Conservation (phyloP, 2,329 filamentous ascomycete species). For the Blastomyces gilchristii region DNA sequence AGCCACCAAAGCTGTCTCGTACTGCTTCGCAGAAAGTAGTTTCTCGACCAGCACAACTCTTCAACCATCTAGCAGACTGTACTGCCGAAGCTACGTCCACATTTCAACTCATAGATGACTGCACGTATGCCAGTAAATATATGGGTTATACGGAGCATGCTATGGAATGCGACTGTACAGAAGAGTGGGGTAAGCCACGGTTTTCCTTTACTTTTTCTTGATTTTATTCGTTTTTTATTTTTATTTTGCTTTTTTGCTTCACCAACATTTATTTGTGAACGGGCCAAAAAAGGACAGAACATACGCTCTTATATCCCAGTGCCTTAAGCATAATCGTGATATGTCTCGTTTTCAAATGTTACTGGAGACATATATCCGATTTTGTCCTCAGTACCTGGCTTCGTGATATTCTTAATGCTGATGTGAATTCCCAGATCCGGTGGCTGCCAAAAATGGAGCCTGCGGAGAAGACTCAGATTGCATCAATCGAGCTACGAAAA, state of each 20-base stretch:
- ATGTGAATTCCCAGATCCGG: conserved; percentile 35
- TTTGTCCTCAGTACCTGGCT: not conserved
- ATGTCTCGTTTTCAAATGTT: not conserved
- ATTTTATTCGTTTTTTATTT: conserved; percentile 7
- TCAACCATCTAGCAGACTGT: conserved; percentile 63
- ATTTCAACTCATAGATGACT: conserved; percentile 74
- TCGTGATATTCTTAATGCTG: not conserved
- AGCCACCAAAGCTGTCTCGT: conserved; percentile 61
- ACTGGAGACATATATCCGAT: not conserved
- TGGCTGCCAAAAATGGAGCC: conserved; percentile 57
- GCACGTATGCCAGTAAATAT: conserved; percentile 82
- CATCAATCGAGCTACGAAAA: conserved; percentile 96
- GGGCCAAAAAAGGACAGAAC: not conserved
- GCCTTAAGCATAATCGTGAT: not conserved
- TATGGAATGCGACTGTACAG: conserved; percentile 87
- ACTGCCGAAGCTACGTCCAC: conserved; percentile 63
- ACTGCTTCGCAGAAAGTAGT: conserved; percentile 62
- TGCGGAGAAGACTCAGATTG: conserved; percentile 96
- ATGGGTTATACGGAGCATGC: conserved; percentile 87
- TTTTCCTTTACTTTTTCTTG: conserved; percentile 3
- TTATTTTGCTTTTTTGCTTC: conserved; percentile 2
- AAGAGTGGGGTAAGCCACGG: conserved; percentile 75
- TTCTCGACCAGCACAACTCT: conserved; percentile 55
- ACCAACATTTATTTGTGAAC: not conserved
- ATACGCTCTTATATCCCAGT: not conserved